phyloP scores from a whole-genome alignment of 116 monocot species.

The Phalaenopsis hybrid region DNA sequence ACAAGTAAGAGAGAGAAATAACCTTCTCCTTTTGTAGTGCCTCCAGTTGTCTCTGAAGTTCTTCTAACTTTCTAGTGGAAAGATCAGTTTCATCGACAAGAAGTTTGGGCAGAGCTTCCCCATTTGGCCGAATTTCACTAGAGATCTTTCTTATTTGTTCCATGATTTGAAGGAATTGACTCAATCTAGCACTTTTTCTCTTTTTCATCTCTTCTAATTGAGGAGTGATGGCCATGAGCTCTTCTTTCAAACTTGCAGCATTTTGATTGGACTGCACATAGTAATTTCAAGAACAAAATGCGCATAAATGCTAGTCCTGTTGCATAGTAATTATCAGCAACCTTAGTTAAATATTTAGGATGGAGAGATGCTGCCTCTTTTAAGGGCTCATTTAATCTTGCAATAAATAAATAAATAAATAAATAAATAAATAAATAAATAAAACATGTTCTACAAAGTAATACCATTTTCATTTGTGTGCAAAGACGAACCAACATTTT shows the following conservation, averaged over 20 bases:
- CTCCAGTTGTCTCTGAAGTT: slow-evolving; percentile 57
- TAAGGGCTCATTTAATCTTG: too few relatives aligned
- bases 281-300: neutral
- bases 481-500: too few relatives aligned
- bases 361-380: neutral
- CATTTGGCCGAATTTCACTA: slow-evolving; percentile 53
- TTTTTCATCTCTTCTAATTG: slow-evolving; percentile 78
- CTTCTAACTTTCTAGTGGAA: slow-evolving; percentile 66
- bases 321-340: neutral
- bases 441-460: too few relatives aligned
- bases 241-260: slow-evolving; percentile 48
- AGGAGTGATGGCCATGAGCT: slow-evolving; percentile 51
- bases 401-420: too few relatives aligned
- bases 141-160: slow-evolving; percentile 64
- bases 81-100: slow-evolving; percentile 76
- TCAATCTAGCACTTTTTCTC: slow-evolving; percentile 55
- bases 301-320: neutral
- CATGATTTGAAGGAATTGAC: slow-evolving; percentile 58
- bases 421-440: too few relatives aligned
- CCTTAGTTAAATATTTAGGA: neutral
- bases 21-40: slow-evolving; percentile 92
- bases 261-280: slow-evolving; percentile 38
- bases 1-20: neutral
- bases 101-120: slow-evolving; percentile 23
- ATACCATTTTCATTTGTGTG: too few relatives aligned